Base-by-base conservation (phyloP, 116 monocot genomes). In the Zostera marina region DNA sequence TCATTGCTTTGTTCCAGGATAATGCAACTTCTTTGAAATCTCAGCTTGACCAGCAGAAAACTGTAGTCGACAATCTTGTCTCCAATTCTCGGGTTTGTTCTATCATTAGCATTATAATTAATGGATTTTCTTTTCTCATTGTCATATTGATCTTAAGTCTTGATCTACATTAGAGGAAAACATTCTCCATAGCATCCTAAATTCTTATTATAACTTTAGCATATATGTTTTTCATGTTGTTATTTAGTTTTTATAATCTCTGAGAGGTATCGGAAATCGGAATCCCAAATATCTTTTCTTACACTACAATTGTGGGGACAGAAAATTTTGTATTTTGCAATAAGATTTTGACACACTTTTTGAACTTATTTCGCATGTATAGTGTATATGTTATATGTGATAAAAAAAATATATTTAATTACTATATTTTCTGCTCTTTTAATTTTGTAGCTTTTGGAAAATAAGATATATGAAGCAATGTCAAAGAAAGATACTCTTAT, bases 401-500 rank as follows among this genome's bases (percentile, higher is more conserved):
- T 26, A 22, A n/a, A 15, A 16, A 22, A 5, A n/a, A n/a, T n/a
- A n/a, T n/a, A n/a, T n/a, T 19, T 14, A 3, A 44, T 44, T 8
- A 14, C 9, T 41, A 3, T 62, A 48, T 11, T 60, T 66, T n/a
- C 1, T 59, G 9, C n/a, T 57, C 3, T 24, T 61, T n/a, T 51
- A 51, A 4, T 56, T 54, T 53, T 73, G 25, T 63, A 96, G 89
- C 69, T 89, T 73, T 73, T 98, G 67, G 96, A 98, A 70, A 98
- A 85, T 74, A 89, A 89, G 68, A 98, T 98, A 74, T 80, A 85
- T 49, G 96, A 98, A 65, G 96, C 96, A 40, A 98, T 63, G 73
- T 82, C 82, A 57, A 98, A 98, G 73, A 98, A 98, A 72, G 96
- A 98, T 69, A 85, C 96, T 41, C 68, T 98, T 54, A 98, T 85